A percentile compares a stretch with the other conserved stretches of the same genome.
Conservation (phyloP, 495 filamentous ascomycete species). For the Talaromyces ruber region DNA sequence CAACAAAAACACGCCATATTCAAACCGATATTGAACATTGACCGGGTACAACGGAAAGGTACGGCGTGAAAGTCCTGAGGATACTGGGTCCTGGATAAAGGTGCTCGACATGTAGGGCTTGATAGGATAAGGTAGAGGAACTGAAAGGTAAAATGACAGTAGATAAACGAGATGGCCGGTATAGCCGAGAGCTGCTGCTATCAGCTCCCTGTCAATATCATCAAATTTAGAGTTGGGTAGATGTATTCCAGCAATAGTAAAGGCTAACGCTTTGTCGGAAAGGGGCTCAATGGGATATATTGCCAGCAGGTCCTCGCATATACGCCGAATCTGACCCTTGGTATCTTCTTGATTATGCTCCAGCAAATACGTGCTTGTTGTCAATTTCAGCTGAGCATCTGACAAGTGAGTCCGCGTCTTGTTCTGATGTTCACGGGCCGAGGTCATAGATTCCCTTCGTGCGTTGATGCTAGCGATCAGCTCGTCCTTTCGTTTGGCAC, state of each 20-base stretch:
- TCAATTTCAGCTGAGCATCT: conserved; percentile 52
- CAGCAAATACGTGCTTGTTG: conserved; percentile 43
- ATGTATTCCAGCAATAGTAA: conserved; percentile 64
- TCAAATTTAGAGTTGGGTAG: conserved; percentile 75
- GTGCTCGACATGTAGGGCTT: conserved; percentile 61
- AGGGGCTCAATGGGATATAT: conserved; percentile 76
- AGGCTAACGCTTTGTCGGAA: conserved; percentile 53
- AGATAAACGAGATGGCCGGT: conserved; percentile 68
- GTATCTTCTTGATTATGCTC: conserved; percentile 51
- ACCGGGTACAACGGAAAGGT: conserved; percentile 77
- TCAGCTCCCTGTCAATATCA: conserved; percentile 51
- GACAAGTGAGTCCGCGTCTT: conserved; percentile 35
- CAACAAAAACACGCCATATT: conserved; percentile 88
- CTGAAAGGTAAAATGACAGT: conserved; percentile 73
- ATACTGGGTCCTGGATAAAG: conserved; percentile 73
- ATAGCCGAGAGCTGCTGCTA: conserved; percentile 77
- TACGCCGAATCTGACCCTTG: conserved; percentile 73
- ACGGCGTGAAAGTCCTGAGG: conserved; percentile 52
- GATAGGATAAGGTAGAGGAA: conserved; percentile 76
- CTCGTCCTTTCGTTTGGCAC: conserved; percentile 50
- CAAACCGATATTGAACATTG: conserved; percentile 75
- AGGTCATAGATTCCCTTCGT: conserved; percentile 56
- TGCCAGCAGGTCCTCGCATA: conserved; percentile 68
- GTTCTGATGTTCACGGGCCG: conserved; percentile 50
- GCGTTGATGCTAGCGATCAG: conserved; percentile 56